A percentile compares a stretch with the other conserved stretches of the same genome.
phyloP scores from a whole-genome alignment of 2,329 filamentous ascomycete genomes.

The Xylaria sp. region DNA sequence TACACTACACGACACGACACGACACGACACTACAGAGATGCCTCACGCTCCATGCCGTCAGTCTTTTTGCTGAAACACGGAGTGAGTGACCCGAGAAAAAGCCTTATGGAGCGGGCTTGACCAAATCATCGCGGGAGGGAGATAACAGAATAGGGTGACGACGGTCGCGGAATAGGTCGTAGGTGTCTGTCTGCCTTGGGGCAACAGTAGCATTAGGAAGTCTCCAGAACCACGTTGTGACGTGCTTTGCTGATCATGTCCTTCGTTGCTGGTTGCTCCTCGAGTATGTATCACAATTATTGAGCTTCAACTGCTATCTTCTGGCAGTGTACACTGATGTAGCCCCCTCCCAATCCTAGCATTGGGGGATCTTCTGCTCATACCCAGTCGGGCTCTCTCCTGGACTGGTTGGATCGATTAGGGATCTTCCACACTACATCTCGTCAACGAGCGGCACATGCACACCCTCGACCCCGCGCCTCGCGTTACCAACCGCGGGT shows the following conservation, averaged over 20 bases:
- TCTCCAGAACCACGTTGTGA: conserved; percentile 15
- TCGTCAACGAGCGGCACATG: conserved; percentile 32
- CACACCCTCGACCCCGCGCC: conserved; percentile 29
- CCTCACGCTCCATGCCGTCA: conserved; percentile 6
- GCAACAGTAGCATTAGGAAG: not conserved
- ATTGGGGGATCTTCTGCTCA: conserved; percentile 15
- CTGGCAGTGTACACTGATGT: conserved; percentile 2
- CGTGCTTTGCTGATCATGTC: conserved; percentile 16
- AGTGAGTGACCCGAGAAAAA: conserved; percentile 22
- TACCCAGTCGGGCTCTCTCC: conserved; percentile 32
- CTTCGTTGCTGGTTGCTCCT: conserved; percentile 4
- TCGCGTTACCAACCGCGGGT: conserved; percentile 27
- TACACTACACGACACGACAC: not conserved
- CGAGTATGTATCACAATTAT: conserved; percentile 18
- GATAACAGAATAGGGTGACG: not conserved
- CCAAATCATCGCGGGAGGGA: conserved; percentile 3
- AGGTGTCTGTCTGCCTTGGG: conserved; percentile 5
- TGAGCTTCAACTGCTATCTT: conserved; percentile 15
- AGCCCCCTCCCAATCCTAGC: conserved; percentile 12
- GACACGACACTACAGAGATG: not conserved
- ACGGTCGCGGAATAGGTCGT: not conserved
- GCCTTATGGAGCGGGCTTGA: conserved; percentile 15
- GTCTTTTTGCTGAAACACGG: conserved; percentile 33
- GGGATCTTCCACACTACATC: conserved; percentile 22
- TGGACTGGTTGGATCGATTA: conserved; percentile 21